Evolutionary conservation across 306 rosid species (phyloP).

Genomic region (Sicyos edulis): DNA sequence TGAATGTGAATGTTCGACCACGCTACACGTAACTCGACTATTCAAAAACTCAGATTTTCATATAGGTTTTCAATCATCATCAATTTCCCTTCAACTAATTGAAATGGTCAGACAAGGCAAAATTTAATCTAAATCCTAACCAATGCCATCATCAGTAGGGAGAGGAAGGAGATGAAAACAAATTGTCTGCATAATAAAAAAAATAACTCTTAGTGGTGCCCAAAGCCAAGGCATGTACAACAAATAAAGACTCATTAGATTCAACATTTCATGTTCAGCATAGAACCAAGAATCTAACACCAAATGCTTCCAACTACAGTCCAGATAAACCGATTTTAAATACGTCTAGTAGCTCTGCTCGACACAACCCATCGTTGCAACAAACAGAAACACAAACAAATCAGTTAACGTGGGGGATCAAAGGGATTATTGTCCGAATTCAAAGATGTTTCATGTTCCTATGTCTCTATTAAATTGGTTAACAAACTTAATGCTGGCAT

Average conservation of each 20-base stretch:
- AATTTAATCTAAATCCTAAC: constrained; percentile 10
- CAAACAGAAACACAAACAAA: neutral
- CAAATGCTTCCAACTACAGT: constrained; percentile 63
- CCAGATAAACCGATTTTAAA: constrained; percentile 80
- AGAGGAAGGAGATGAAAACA: neutral
- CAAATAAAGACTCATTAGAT: neutral
- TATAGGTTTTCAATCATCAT: neutral
- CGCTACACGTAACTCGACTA: neutral
- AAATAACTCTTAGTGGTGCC: neutral
- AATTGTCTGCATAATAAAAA: neutral
- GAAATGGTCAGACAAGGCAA: constrained; percentile 12
- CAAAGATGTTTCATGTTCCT: neutral
- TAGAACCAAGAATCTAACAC: constrained; percentile 87
- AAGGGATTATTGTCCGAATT: neutral
- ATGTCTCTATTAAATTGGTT: neutral
- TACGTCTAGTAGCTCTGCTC: constrained; percentile 59
- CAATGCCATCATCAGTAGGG: constrained; percentile 9
- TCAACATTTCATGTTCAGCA: constrained; percentile 37
- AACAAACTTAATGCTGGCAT: no score
- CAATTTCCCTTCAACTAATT: neutral
- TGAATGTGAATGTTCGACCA: no score
- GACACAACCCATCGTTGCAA: constrained; percentile 73
- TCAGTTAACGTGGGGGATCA: neutral
- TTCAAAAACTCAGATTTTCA: neutral
- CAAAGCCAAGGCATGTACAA: constrained; percentile 4